Percentiles rank a stretch among this genome's conserved stretches.
These are phyloP conservation scores for Cucumis sativus DNA, from an alignment of 306 rosid genomes.

Conservation along the genomic window Cucumber_9930_V3 NC_026655.2:28581501-28582000, in stretches of 20 bases:
- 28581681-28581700: constrained; percentile 57
- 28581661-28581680: constrained; percentile 37
- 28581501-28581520: constrained; percentile 65
- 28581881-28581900: constrained; percentile 66
- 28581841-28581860: constrained; percentile 7
- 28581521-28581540: constrained; percentile 50
- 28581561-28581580: constrained; percentile 50
- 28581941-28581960: constrained; percentile 73
- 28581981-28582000: not conserved
- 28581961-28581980: constrained; percentile 41
- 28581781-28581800: not conserved
- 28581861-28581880: constrained; percentile 53
- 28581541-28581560: constrained; percentile 51
- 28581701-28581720: constrained; percentile 21
- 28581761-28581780: constrained; percentile 1
- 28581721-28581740: constrained; percentile 41
- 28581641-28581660: constrained; percentile 25
- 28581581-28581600: constrained; percentile 29
- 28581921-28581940: constrained; percentile 79
- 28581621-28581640: constrained; percentile 47
- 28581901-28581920: constrained; percentile 93
- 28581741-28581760: constrained; percentile 23
- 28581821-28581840: not conserved
- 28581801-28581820: not conserved
- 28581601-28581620: constrained; percentile 23